Evolutionary conservation across 805 yeast species (phyloP).

Genomic region (Kodamaea sagamina): DNA sequence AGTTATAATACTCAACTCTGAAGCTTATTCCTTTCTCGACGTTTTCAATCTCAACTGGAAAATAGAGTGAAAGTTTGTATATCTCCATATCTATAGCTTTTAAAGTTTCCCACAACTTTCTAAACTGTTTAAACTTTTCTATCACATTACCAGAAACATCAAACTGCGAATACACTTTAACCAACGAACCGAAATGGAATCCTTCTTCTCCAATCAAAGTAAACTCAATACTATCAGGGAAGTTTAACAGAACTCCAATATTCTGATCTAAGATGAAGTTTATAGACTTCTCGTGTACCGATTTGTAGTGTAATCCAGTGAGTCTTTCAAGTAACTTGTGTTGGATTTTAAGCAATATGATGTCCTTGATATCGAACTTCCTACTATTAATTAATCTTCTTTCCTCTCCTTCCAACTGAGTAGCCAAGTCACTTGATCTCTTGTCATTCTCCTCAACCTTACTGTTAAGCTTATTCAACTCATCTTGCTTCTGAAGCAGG

Average conservation of each 20-base stretch:
- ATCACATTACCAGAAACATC: neutral
- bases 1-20: conserved; percentile 20
- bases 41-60: conserved; percentile 25
- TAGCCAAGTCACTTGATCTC: conserved; percentile 14
- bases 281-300: conserved; percentile 14
- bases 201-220: neutral
- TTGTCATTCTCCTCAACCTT: conserved; percentile 16
- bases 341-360: conserved; percentile 21
- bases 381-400: conserved; percentile 16
- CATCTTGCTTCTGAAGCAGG: conserved; percentile 12
- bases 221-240: neutral
- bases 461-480: conserved; percentile 14
- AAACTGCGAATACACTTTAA: neutral
- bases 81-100: conserved; percentile 31
- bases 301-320: conserved; percentile 25
- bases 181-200: neutral
- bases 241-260: conserved; percentile 11
- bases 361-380: conserved; percentile 24
- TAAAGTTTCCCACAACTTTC: conserved; percentile 21
- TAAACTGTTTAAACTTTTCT: conserved; percentile 21
- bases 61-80: conserved; percentile 29
- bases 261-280: conserved; percentile 18
- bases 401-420: conserved; percentile 15
- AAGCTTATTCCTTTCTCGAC: conserved; percentile 14
- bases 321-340: conserved; percentile 29